These are phyloP conservation scores for Corynespora cassiicola DNA, from an alignment of 2,329 filamentous ascomycete genomes.

Conservation along the genomic window DNA sequence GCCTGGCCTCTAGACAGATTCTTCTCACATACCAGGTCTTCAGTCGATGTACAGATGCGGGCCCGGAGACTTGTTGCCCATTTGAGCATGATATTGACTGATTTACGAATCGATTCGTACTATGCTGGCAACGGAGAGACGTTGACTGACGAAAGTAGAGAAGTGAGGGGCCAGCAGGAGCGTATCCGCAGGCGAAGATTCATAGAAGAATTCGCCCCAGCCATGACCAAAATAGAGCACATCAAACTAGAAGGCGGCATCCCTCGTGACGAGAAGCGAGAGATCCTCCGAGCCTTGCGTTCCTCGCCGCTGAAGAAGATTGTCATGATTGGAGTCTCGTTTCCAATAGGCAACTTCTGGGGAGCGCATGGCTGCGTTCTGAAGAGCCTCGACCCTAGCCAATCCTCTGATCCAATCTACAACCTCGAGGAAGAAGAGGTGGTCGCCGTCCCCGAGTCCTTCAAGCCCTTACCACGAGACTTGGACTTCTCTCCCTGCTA, in stretches of 20 bases:
- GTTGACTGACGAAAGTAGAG: constrained; percentile 32
- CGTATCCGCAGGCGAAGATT: constrained; percentile 43
- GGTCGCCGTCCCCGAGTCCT: constrained; percentile 28
- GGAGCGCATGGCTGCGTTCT: constrained; percentile 43
- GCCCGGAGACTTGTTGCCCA: constrained; percentile 43
- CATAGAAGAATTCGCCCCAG: constrained; percentile 51
- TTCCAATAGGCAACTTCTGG: constrained; percentile 55
- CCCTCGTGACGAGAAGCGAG: constrained; percentile 55
- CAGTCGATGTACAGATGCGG: constrained; percentile 28
- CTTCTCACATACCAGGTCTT: constrained; percentile 40
- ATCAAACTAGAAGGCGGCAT: constrained; percentile 57
- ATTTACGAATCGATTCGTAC: constrained; percentile 51
- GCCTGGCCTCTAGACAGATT: constrained; percentile 56
- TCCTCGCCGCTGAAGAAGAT: constrained; percentile 51
- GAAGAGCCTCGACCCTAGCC: constrained; percentile 31
- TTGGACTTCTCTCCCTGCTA: constrained; percentile 46
- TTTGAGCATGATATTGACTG: constrained; percentile 47
- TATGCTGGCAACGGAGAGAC: constrained; percentile 36
- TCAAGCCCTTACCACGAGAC: constrained; percentile 18
- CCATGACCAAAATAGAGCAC: constrained; percentile 49
- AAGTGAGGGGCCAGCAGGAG: constrained; percentile 20
- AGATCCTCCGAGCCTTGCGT: constrained; percentile 51
- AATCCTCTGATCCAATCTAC: constrained; percentile 22
- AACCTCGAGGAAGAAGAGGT: constrained; percentile 39
- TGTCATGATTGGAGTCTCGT: constrained; percentile 53